Percentiles rank a stretch among this genome's conserved stretches.
phyloP scores from a whole-genome alignment of 2,329 filamentous ascomycete species.

The Paracoccidioides brasiliensis region DNA sequence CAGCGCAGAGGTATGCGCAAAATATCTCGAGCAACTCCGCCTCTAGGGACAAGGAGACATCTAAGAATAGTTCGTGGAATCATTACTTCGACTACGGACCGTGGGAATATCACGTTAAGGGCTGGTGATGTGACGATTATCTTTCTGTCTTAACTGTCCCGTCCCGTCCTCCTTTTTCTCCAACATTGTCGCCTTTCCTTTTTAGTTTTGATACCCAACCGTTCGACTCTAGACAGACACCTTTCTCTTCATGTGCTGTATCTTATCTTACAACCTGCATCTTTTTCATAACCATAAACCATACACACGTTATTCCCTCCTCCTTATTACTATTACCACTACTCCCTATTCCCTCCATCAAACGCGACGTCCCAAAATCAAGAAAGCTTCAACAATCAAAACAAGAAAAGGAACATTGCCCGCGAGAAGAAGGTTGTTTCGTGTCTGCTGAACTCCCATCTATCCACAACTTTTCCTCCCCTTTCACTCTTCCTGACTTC shows the following conservation, averaged over 20 bases:
- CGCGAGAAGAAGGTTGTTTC: too few relatives aligned
- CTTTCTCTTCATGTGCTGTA: background rate
- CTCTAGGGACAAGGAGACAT: slow-evolving; percentile 45
- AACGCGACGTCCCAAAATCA: too few relatives aligned
- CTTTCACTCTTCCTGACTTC: too few relatives aligned
- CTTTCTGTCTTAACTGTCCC: background rate
- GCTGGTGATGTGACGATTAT: slow-evolving; percentile 48
- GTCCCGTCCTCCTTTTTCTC: background rate
- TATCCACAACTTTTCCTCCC: too few relatives aligned
- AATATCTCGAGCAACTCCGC: slow-evolving; percentile 12
- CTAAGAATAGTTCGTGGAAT: slow-evolving; percentile 65
- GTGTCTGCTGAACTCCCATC: too few relatives aligned
- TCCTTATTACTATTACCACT: background rate
- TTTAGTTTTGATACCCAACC: slow-evolving; percentile 3
- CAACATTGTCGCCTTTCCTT: background rate
- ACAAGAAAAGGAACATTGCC: too few relatives aligned
- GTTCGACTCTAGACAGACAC: background rate
- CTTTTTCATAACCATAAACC: background rate
- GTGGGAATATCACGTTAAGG: slow-evolving; percentile 73
- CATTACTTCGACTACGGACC: slow-evolving; percentile 74
- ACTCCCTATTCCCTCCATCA: too few relatives aligned
- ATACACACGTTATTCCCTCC: background rate
- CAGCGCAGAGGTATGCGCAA: slow-evolving; percentile 15
- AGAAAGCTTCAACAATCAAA: too few relatives aligned
- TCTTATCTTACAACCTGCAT: background rate